A percentile compares a stretch with the other conserved stretches of the same genome.
Evolutionary conservation across 495 filamentous ascomycete species (phyloP).

Genomic region (Poronia punctata): DNA sequence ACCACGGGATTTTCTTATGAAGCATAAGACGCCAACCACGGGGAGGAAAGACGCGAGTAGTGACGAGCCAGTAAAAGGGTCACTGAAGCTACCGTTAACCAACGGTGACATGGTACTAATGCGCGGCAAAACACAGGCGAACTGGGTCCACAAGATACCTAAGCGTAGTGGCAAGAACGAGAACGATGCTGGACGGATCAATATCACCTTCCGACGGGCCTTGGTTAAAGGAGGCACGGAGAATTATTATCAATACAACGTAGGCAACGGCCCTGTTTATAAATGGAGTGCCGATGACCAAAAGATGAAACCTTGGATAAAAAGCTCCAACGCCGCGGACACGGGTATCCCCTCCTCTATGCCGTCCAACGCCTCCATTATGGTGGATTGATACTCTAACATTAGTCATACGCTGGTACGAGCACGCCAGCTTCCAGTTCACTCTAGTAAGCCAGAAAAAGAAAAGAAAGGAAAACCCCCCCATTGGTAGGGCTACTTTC

Average conservation of each 20-base stretch:
- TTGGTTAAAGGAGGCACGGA: slow-evolving; percentile 58
- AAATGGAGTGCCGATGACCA: slow-evolving; percentile 48
- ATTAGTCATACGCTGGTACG: neutral
- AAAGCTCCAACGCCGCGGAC: neutral
- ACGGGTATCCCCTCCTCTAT: slow-evolving; percentile 1
- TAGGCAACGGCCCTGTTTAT: slow-evolving; percentile 56
- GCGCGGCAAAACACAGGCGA: slow-evolving; percentile 58
- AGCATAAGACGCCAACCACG: slow-evolving; percentile 49
- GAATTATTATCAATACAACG: slow-evolving; percentile 62
- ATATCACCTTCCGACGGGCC: slow-evolving; percentile 66
- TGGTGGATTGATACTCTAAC: neutral
- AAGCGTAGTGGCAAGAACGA: slow-evolving; percentile 55
- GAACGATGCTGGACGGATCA: slow-evolving; percentile 55
- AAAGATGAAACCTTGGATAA: slow-evolving; percentile 49
- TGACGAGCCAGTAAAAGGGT: slow-evolving; percentile 19
- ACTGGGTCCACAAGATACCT: slow-evolving; percentile 70
- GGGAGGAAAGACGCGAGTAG: neutral
- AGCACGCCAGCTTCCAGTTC: too few species aligned
- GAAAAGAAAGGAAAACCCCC: too few species aligned
- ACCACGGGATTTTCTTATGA: slow-evolving; percentile 61
- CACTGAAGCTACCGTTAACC: slow-evolving; percentile 52
- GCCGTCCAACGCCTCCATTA: neutral
- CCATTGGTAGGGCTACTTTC: slow-evolving; percentile 48
- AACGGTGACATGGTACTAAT: slow-evolving; percentile 70
- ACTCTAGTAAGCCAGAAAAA: too few species aligned